Evolutionary conservation across 192 early-diverging fungal species (phyloP).

Genomic region (Dissophora ornata): DNA sequence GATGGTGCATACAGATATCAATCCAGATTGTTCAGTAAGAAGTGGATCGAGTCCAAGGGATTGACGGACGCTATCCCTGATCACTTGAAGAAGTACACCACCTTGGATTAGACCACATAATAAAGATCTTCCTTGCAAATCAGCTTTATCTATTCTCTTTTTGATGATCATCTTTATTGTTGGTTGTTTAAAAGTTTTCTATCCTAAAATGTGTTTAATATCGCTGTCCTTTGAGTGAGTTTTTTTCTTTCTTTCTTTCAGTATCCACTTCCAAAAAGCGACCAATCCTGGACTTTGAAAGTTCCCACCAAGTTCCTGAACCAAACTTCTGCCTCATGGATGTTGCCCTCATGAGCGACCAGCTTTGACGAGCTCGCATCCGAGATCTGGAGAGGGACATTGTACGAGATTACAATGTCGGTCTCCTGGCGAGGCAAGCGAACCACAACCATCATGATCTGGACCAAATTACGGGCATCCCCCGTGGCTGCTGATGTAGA

Average conservation of each 20-base stretch:
- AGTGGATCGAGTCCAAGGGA: conserved; percentile 91
- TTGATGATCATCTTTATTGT: too few species aligned
- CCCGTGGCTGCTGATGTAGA: background rate
- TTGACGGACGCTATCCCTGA: conserved; percentile 81
- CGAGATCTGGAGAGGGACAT: conserved; percentile 73
- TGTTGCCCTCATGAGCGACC: conserved; percentile 35
- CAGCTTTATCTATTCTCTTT: too few species aligned
- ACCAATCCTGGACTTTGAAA: conserved; percentile 67
- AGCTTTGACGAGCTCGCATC: conserved; percentile 59
- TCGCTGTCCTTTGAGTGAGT: too few species aligned
- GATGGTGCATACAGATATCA: conserved; percentile 93
- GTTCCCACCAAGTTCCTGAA: conserved; percentile 55
- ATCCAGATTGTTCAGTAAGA: conserved; percentile 82
- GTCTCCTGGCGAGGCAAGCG: conserved; percentile 74
- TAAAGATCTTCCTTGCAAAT: too few species aligned
- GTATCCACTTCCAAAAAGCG: too few species aligned
- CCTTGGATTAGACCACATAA: conserved; percentile 61
- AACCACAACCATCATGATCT: conserved; percentile 77
- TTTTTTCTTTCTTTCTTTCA: too few species aligned
- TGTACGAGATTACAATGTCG: conserved; percentile 83
- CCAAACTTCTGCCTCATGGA: conserved; percentile 55
- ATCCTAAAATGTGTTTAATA: too few species aligned
- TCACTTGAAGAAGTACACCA: conserved; percentile 89
- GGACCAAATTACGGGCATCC: conserved; percentile 68
- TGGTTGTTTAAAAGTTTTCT: too few species aligned